Evolutionary conservation across 805 yeast genomes (phyloP), one percentile per base, ranked within the genome.

Genomic region (Tetrapisispora phaffii): DNA sequence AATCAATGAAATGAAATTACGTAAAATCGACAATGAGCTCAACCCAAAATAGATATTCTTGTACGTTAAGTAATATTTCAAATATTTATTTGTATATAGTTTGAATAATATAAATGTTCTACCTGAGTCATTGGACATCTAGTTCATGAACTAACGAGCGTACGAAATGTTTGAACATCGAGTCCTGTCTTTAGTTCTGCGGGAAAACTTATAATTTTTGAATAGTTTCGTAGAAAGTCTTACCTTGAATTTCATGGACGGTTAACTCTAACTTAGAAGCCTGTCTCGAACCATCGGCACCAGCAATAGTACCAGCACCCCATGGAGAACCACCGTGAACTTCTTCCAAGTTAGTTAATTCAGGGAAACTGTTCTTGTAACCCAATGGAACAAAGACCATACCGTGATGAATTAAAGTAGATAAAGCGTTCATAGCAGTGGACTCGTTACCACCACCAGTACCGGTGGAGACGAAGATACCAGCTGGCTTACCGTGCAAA

Each of bases 381-480:
- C 95, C 95, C 55, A 85, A 73, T 50, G 95, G 95, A 47, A 86
- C 79, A 63, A 65, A 85, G 54, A 81, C 69, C 70, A 85, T 73
- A 60, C 95, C 95, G 61, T 85, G 94, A 66, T 86, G 95, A 37
- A 77, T 79, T 48, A 82, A 70, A 44, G 72, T 70, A 13, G 89
- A 77, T 53, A 86, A 59, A 20, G 81, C 61, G 69, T 77, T 82
- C 52, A 79, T 71, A 50, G 76, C 68, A 19, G 94, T 82, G 39
- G 72, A 62, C 68, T 86, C 95, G 65, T 81, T 87, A 60, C 94
- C 94, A 58, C 94, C 93, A 57, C 90, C 89, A 45, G 86, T 70
- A 58, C 88, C 86, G 34, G 88, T 80, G 44, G 85, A 75, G 46
- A 76, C 78, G 60, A 86, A 86, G 55, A 80, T 58, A 57, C 84